Base-by-base conservation (phyloP, 1,139 yeast genomes). In the Candida neerlandica region DNA sequence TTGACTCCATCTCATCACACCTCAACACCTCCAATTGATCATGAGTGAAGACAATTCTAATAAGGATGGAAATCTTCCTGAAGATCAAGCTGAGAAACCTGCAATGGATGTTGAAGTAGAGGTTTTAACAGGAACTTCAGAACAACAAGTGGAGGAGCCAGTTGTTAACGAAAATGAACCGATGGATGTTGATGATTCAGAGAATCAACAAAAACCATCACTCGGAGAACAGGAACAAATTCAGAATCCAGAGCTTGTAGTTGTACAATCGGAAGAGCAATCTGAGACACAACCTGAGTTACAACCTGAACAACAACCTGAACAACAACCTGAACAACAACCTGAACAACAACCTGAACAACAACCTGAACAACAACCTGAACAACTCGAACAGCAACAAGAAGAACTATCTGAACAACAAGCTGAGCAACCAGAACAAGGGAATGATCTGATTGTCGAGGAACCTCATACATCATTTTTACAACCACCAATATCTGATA, bases 381-480 rank as follows among this genome's bases (percentile, higher is more conserved):
- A 6, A 23, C 27, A 23, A 23, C 27, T 23, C 27, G 27, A 23
- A 23, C 27, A 23, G 9, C 27, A 23, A 23, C 9, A 7, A 23
- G 27, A 23, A 4, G 2, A 23, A 23, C 29, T 2, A 30, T 6
- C 14, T 39, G 32, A 41, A 9, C 26, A 16, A 32, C 37, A 21
- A 42, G 15, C 18, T 9, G 35, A 29, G 3, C 35, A 41, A 41
- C 19, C n/a, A n/a, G 40, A 30, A 14, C 42, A 27, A 18, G 41
- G 41, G 2, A 37, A 55, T 39, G 54, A 50, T 14, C 52, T 49
- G 51, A 37, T 51, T 2, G 50, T 51, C 6, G 58, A 52, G 30
- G 58, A 55, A 14, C 57, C 55, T 5, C 56, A 55, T 45, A 55
- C 58, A 4, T 55, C 58, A 2, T 53, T 55, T 40, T 41, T 55